These are phyloP conservation scores for Fusarium siculi DNA, from an alignment of 2,329 filamentous ascomycete species.

Conservation along the genomic window DNA sequence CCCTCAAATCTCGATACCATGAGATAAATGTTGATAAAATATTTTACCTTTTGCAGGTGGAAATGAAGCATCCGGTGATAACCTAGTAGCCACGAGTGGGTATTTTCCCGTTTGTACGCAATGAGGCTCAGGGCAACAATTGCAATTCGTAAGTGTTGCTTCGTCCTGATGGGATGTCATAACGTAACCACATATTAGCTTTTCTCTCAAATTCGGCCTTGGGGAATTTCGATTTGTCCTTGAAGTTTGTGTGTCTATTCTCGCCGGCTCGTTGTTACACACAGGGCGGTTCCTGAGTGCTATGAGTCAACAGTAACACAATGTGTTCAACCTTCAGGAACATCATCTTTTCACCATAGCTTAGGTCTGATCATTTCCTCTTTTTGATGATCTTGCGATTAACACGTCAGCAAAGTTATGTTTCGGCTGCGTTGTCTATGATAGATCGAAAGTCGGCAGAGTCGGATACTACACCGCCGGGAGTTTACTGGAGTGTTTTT, in stretches of 20 bases:
- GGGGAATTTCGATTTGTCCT: neutral
- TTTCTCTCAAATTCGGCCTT: neutral
- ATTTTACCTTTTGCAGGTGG: neutral
- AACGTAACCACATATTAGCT: neutral
- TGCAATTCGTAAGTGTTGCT: neutral
- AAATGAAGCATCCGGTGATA: neutral
- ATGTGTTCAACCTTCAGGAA: neutral
- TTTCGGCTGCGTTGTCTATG: neutral
- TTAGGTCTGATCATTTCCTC: neutral
- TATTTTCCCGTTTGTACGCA: neutral
- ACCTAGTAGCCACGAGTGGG: neutral
- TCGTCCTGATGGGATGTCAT: neutral
- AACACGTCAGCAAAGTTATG: neutral
- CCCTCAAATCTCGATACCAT: conserved; percentile 7
- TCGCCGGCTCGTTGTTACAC: neutral
- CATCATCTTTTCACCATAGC: neutral
- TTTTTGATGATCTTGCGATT: neutral
- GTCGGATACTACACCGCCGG: neutral
- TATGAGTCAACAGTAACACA: neutral
- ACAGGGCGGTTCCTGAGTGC: neutral
- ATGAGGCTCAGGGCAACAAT: neutral
- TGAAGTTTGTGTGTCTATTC: neutral
- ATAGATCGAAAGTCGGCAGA: neutral
- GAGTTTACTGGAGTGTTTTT: neutral
- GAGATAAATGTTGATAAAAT: neutral